Percentiles rank a stretch among this genome's conserved stretches.
Evolutionary conservation across 805 yeast genomes (phyloP).

Genomic region (Wickerhamiella brachini): DNA sequence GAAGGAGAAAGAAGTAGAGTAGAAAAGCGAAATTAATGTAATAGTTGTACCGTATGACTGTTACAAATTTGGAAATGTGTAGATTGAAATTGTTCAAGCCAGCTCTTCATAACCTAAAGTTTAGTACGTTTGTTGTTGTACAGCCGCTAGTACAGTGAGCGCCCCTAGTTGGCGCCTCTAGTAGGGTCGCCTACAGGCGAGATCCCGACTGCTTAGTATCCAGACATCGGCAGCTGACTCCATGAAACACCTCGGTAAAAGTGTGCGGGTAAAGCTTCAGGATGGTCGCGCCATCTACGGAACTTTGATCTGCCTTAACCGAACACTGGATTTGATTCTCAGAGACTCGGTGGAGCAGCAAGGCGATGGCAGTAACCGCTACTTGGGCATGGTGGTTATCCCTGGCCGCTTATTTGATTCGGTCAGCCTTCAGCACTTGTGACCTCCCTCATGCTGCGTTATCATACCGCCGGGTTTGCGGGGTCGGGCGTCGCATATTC

Average conservation of each 20-base stretch:
- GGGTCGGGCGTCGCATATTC: slow-evolving; percentile 85
- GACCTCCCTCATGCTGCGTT: slow-evolving; percentile 44
- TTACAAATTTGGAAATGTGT: no score
- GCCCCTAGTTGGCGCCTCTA: no score
- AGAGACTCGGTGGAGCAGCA: slow-evolving; percentile 22
- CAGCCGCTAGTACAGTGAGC: no score
- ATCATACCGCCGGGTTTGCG: slow-evolving; percentile 63
- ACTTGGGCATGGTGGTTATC: slow-evolving; percentile 24
- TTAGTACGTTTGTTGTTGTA: no score
- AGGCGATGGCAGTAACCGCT: slow-evolving; percentile 13
- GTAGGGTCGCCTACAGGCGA: no score
- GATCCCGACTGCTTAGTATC: neutral
- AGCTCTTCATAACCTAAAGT: no score
- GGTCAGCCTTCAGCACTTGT: slow-evolving; percentile 15
- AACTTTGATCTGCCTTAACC: slow-evolving; percentile 20
- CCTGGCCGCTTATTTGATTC: slow-evolving; percentile 20
- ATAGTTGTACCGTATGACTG: no score
- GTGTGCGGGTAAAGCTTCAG: slow-evolving; percentile 18
- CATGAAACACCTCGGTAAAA: slow-evolving; percentile 11
- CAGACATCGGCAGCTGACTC: neutral
- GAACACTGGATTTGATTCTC: slow-evolving; percentile 22
- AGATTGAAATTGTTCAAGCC: no score
- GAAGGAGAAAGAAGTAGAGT: no score
- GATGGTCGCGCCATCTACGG: slow-evolving; percentile 26
- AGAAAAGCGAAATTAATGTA: no score